A percentile compares a stretch with the other conserved stretches of the same genome.
phyloP scores from a whole-genome alignment of 2,329 filamentous ascomycete genomes.

The Leptographium wingfieldii region DNA sequence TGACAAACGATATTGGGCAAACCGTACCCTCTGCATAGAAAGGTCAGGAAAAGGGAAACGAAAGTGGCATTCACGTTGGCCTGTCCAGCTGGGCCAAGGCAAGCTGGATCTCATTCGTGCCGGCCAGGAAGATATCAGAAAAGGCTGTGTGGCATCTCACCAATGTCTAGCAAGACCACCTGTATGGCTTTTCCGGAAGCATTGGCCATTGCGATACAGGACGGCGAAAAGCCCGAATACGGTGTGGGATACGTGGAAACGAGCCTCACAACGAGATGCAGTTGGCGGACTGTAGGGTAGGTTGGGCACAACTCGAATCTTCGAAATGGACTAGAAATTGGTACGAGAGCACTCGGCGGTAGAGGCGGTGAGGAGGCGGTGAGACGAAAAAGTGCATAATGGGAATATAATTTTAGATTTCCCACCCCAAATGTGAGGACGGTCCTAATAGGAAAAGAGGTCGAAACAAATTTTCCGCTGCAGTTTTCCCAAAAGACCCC shows the following conservation, averaged over 20 bases:
- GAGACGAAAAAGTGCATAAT: neutral
- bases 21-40: conserved; percentile 1
- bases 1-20: conserved; percentile 6
- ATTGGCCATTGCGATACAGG: neutral
- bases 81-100: neutral
- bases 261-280: neutral
- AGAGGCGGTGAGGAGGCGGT: neutral
- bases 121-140: neutral
- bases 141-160: neutral
- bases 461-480: neutral
- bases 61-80: neutral
- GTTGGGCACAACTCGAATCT: neutral
- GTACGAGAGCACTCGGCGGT: neutral
- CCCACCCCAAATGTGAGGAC: too few relatives aligned
- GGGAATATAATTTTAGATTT: neutral
- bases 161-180: conserved; percentile 4
- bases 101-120: neutral
- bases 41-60: neutral
- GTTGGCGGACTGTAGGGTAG: neutral
- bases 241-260: neutral
- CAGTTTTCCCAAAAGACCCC: neutral
- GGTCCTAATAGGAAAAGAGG: neutral
- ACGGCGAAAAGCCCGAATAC: neutral
- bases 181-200: neutral
- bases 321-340: neutral